phyloP scores from a whole-genome alignment of 306 rosid species.

The Sicyos edulis region DNA sequence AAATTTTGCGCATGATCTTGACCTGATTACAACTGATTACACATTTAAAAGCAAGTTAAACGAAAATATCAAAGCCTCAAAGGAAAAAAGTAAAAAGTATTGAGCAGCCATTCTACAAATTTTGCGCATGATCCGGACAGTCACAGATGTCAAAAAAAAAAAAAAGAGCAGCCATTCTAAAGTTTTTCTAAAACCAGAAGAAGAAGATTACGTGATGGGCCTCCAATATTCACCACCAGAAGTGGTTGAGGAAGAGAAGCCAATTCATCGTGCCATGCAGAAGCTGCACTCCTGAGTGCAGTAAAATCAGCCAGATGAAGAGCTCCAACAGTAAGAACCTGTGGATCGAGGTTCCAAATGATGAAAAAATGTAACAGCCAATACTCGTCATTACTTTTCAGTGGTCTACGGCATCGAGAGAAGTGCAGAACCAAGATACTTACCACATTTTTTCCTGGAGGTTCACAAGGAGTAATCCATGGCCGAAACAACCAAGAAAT shows the following conservation, averaged over 20 bases:
- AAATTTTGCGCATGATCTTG: not conserved
- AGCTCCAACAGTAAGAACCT: slow-evolving; percentile 89
- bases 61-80: not conserved
- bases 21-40: slow-evolving; percentile 19
- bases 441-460: slow-evolving; percentile 78
- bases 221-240: slow-evolving; percentile 80
- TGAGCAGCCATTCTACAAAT: not conserved
- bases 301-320: slow-evolving; percentile 82
- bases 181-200: not conserved
- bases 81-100: slow-evolving; percentile 14
- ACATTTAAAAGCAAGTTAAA: slow-evolving; percentile 6
- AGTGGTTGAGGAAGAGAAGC: slow-evolving; percentile 75
- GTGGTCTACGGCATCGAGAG: not conserved
- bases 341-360: slow-evolving; percentile 20
- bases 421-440: slow-evolving; percentile 29
- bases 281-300: slow-evolving; percentile 69
- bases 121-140: too few relatives aligned
- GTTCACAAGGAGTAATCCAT: slow-evolving; percentile 83
- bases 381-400: not conserved
- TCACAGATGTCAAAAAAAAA: not conserved
- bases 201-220: slow-evolving; percentile 55
- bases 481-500: slow-evolving; percentile 70
- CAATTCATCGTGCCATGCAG: slow-evolving; percentile 66
- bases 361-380: not conserved
- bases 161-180: not conserved